Evolutionary conservation across 1,284 basidiomycete genomes (phyloP).

Genomic region (Apiotrichum sp.): DNA sequence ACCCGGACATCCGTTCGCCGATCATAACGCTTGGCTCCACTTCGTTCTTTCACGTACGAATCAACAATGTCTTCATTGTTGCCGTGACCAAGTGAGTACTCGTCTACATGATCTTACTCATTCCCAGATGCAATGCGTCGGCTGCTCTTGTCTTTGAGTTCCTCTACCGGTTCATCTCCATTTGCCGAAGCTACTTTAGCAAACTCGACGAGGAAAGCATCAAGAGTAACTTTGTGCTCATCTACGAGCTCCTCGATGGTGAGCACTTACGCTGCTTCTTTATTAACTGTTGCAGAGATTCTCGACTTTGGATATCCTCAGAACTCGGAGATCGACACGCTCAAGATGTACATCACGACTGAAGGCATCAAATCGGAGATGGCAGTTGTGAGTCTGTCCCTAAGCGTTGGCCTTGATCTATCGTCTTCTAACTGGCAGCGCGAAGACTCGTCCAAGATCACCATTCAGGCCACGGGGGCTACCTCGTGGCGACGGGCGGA

Average conservation of each 20-base stretch:
- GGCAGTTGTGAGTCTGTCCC: slow-evolving; percentile 58
- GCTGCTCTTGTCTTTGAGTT: slow-evolving; percentile 98
- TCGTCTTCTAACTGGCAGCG: slow-evolving; percentile 49
- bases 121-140: slow-evolving; percentile 79
- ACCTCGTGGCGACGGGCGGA: slow-evolving; percentile 90
- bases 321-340: slow-evolving; percentile 94
- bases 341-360: slow-evolving; percentile 97
- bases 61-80: slow-evolving; percentile 91
- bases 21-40: slow-evolving; percentile 97
- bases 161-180: slow-evolving; percentile 89
- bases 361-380: slow-evolving; percentile 83
- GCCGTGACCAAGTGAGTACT: slow-evolving; percentile 81
- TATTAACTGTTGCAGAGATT: slow-evolving; percentile 61
- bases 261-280: slow-evolving; percentile 20
- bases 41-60: slow-evolving; percentile 92
- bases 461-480: slow-evolving; percentile 88
- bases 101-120: not conserved
- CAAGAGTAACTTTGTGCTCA: slow-evolving; percentile 97
- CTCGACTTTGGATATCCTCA: slow-evolving; percentile 99
- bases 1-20: slow-evolving; percentile 90
- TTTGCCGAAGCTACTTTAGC: slow-evolving; percentile 91
- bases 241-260: slow-evolving; percentile 95
- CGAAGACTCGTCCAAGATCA: slow-evolving; percentile 94
- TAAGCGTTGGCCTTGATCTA: not conserved
- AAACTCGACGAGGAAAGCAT: slow-evolving; percentile 96